These are phyloP conservation scores for Diaporthe citrichinensis DNA, from an alignment of 2,329 filamentous ascomycete species.

Conservation along the genomic window DNA sequence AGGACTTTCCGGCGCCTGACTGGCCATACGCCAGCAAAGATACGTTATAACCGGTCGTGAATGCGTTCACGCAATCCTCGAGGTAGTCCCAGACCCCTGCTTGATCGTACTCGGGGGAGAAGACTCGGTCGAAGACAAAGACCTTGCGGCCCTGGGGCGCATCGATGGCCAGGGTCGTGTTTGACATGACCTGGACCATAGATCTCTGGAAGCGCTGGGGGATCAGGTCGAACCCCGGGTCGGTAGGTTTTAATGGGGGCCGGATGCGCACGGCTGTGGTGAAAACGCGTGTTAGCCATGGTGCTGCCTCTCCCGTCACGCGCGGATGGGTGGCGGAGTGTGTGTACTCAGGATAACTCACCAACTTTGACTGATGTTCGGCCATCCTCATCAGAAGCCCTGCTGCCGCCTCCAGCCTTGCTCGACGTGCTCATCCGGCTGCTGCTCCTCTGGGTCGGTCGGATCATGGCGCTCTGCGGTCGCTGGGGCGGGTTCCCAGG, in stretches of 20 bases:
- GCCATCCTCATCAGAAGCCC: conserved; percentile 89
- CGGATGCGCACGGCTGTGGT: conserved; percentile 88
- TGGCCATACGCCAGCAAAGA: conserved; percentile 97
- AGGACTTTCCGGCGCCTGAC: conserved; percentile 97
- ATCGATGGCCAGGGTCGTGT: conserved; percentile 89
- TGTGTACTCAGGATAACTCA: conserved; percentile 68
- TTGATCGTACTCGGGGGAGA: conserved; percentile 85
- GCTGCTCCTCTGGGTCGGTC: conserved; percentile 79
- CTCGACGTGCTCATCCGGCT: conserved; percentile 90
- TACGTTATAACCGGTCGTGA: conserved; percentile 97
- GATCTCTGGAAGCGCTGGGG: conserved; percentile 94
- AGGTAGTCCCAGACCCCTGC: conserved; percentile 96
- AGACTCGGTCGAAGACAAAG: conserved; percentile 97
- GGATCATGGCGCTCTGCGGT: conserved; percentile 86
- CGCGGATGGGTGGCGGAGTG: background rate
- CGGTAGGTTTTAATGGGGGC: conserved; percentile 83
- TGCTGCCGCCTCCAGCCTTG: conserved; percentile 81
- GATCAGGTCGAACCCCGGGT: conserved; percentile 95
- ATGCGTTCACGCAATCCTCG: conserved; percentile 88
- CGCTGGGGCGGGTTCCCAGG: conserved; percentile 71
- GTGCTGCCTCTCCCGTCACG: conserved; percentile 4
- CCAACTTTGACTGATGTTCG: conserved; percentile 97
- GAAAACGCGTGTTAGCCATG: conserved; percentile 38
- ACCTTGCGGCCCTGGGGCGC: conserved; percentile 93
- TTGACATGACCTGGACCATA: conserved; percentile 90